phyloP scores from a whole-genome alignment of 768 basidiomycete species.

The Trametes villosa region DNA sequence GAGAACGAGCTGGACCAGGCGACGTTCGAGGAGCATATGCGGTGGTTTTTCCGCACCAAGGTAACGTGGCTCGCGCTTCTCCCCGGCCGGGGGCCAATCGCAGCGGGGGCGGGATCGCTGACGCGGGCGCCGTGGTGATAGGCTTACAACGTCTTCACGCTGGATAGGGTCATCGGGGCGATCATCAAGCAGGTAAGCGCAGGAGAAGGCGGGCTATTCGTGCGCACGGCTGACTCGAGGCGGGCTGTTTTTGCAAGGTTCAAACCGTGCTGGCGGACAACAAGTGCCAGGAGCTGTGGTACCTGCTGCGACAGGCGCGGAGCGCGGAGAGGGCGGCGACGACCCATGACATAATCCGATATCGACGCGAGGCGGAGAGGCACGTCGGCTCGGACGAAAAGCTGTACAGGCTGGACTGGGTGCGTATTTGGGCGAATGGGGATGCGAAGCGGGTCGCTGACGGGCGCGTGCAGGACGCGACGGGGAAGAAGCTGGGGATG shows the following conservation, averaged over 20 bases:
- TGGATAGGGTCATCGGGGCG: conserved; percentile 89
- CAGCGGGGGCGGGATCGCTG: conserved; percentile 33
- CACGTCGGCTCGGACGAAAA: conserved; percentile 77
- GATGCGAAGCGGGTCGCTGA: conserved; percentile 6
- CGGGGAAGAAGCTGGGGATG: conserved; percentile 58
- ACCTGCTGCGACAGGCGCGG: conserved; percentile 70
- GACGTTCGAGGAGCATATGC: conserved; percentile 94
- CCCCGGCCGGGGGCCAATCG: conserved; percentile 2
- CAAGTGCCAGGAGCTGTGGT: conserved; percentile 87
- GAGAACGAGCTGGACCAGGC: conserved; percentile 90
- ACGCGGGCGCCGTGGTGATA: conserved; percentile 37
- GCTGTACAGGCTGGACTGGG: conserved; percentile 82
- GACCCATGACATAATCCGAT: conserved; percentile 71
- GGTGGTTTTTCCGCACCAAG: conserved; percentile 92
- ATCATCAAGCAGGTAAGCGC: conserved; percentile 86
- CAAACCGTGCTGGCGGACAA: conserved; percentile 84
- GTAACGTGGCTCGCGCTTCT: conserved; percentile 42
- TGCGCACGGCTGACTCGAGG: conserved; percentile 4
- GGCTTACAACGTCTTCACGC: conserved; percentile 90
- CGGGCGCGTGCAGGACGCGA: conserved; percentile 49
- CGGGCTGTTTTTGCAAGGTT: conserved; percentile 52
- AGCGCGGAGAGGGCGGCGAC: conserved; percentile 49
- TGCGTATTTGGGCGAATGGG: conserved; percentile 43
- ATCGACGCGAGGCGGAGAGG: conserved; percentile 79
- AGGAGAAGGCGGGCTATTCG: background rate